phyloP scores from a whole-genome alignment of 257 asterid genomes.

The Schizonepeta tenuifolia region DNA sequence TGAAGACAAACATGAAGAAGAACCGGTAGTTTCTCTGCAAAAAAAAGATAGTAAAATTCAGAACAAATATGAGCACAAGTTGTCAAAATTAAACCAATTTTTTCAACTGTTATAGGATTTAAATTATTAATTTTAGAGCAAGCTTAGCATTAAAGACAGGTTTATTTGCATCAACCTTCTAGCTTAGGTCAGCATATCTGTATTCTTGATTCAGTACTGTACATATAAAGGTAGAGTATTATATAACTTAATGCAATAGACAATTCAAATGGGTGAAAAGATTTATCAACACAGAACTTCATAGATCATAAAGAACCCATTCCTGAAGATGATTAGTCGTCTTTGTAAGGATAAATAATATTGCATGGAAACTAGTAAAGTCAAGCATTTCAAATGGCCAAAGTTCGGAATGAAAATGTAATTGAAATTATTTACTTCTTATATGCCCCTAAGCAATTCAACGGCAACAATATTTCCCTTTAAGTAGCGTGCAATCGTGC shows the following conservation, averaged over 20 bases:
- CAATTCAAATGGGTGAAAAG: no score
- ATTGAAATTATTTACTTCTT: background rate
- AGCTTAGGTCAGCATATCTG: background rate
- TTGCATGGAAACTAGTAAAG: background rate
- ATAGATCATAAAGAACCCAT: no score
- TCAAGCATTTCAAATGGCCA: slow-evolving; percentile 5
- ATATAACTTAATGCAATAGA: no score
- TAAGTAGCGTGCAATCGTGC: background rate
- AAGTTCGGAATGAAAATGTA: background rate
- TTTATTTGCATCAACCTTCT: background rate
- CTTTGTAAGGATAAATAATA: background rate
- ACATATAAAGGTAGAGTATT: background rate
- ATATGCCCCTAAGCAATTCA: background rate
- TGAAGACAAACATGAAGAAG: slow-evolving; percentile 97
- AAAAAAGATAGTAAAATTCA: slow-evolving; percentile 14
- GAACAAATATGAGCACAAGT: background rate
- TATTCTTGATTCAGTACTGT: background rate
- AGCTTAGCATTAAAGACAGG: background rate
- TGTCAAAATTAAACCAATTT: background rate
- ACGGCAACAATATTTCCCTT: background rate
- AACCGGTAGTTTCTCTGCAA: slow-evolving; percentile 95
- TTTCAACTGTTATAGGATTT: background rate
- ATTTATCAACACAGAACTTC: no score
- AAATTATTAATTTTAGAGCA: background rate
- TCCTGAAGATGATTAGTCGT: background rate